Base-by-base conservation (phyloP, 2,329 filamentous ascomycete species). In the Fusarium illudens region DNA sequence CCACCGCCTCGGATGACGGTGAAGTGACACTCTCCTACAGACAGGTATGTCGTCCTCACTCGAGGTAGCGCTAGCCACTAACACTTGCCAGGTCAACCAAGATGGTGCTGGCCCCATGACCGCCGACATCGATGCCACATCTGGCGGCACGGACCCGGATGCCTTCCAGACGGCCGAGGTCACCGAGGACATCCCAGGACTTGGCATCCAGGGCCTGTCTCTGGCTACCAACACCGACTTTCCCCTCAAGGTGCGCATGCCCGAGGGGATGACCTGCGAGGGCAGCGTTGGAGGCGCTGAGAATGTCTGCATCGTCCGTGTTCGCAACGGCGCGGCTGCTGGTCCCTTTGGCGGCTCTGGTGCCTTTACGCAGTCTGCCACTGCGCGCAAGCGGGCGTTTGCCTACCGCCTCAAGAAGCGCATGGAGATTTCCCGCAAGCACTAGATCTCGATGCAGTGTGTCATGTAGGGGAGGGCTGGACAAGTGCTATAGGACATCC, bases 281-380 rank as follows among this genome's bases (percentile, higher is more conserved):
- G 89, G 83, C 58, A 82, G 80, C 42, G 86, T 85, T 8, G 89
- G 83, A 54, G 87, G 86, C 25, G 88, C 84, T 13, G 71, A 80
- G 63, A 87, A 88, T 71, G 88, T 91, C 71, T 92, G 89, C 79
- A 78, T 91, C 60, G 87, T 89, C 30, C 86, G 88, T 61, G 81
- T 91, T 60, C 84, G 87, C 74, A 92, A 92, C 80, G 72, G 77
- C 4, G 86, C 89, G 12, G 78, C 83, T 17, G 87, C 89, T 10
- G 89, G 89, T 6, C 89, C 89, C 20, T 91, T 92, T 67, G 89
- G 89, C 73, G 89, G 89, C 55, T 88, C 86, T 13, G 87, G 84
- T 30, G 89, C 88, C 30, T 91, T 91, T 77, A 90, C 87, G 1
- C 87, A 89, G 83, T 83, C 82, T 58, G 58, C 84, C 13, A 81